Percentiles rank a stretch among this genome's conserved stretches.
Evolutionary conservation across 345 rosid genomes (phyloP).

Genomic region (Crucihimalaya himalaica): DNA sequence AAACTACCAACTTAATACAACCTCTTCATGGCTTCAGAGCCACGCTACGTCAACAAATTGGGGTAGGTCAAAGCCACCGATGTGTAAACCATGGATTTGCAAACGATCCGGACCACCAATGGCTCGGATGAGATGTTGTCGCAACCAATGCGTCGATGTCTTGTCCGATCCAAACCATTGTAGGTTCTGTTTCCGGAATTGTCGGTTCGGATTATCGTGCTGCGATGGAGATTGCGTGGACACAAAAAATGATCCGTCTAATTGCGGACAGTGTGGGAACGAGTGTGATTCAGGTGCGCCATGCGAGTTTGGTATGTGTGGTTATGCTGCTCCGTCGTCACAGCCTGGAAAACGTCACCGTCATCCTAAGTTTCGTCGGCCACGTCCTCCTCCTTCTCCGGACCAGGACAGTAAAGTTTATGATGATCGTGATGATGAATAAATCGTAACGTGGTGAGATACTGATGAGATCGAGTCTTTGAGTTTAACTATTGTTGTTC

Average conservation of each 20-base stretch:
- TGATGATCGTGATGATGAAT: slow-evolving; percentile 29
- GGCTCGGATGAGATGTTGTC: slow-evolving; percentile 41
- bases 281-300: slow-evolving; percentile 34
- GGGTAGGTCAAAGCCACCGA: slow-evolving; percentile 21
- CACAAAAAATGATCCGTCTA: slow-evolving; percentile 31
- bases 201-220: slow-evolving; percentile 32
- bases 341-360: slow-evolving; percentile 24
- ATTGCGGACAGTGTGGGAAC: slow-evolving; percentile 39
- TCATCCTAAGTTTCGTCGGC: slow-evolving; percentile 17
- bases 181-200: slow-evolving; percentile 29
- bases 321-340: slow-evolving; percentile 37
- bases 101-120: slow-evolving; percentile 31
- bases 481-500: slow-evolving; percentile 18
- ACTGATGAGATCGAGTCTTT: not conserved
- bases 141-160: slow-evolving; percentile 38
- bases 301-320: slow-evolving; percentile 46
- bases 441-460: slow-evolving; percentile 8
- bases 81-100: slow-evolving; percentile 34
- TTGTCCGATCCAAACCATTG: slow-evolving; percentile 41
- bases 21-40: slow-evolving; percentile 35
- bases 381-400: slow-evolving; percentile 26
- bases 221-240: slow-evolving; percentile 33
- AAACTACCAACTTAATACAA: slow-evolving; percentile 20
- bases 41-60: slow-evolving; percentile 5
- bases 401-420: slow-evolving; percentile 23